Percentiles rank a stretch among this genome's conserved stretches.
These are phyloP conservation scores for Penicillium sp. DNA, from an alignment of 2,329 filamentous ascomycete genomes.

Conservation along the genomic window DNA sequence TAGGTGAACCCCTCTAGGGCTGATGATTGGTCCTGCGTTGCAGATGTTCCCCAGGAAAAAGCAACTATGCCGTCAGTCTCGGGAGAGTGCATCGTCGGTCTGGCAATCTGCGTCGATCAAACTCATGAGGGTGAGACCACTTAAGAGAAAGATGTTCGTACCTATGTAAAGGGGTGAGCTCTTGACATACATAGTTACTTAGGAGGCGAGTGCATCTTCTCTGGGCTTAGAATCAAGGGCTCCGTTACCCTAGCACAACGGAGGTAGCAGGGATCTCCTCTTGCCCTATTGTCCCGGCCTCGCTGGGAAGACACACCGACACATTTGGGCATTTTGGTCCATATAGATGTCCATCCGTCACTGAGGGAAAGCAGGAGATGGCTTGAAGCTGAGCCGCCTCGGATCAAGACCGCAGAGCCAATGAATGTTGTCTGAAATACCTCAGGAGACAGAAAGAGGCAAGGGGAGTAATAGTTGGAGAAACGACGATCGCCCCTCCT, in stretches of 20 bases:
- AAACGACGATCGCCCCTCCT: background rate
- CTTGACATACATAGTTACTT: too few relatives aligned
- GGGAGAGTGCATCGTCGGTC: slow-evolving; percentile 2
- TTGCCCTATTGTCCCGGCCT: too few relatives aligned
- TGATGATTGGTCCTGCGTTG: background rate
- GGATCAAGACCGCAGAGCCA: background rate
- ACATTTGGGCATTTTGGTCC: too few relatives aligned
- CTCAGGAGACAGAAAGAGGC: background rate
- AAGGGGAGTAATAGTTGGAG: background rate
- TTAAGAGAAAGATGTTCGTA: background rate
- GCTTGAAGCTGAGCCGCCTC: background rate
- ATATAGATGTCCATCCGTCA: background rate
- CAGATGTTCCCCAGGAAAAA: slow-evolving; percentile 2
- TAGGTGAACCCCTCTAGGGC: background rate
- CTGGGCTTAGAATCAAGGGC: too few relatives aligned
- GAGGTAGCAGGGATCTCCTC: too few relatives aligned
- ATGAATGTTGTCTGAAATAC: background rate
- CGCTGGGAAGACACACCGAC: too few relatives aligned
- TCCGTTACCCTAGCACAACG: too few relatives aligned
- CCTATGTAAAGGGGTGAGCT: background rate
- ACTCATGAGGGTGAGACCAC: background rate
- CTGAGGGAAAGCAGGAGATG: background rate
- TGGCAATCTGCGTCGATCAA: background rate
- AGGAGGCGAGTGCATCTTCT: too few relatives aligned
- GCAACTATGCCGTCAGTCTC: background rate